Conservation (phyloP, 306 rosid species). For the Heteromeles arbutifolia region DNA sequence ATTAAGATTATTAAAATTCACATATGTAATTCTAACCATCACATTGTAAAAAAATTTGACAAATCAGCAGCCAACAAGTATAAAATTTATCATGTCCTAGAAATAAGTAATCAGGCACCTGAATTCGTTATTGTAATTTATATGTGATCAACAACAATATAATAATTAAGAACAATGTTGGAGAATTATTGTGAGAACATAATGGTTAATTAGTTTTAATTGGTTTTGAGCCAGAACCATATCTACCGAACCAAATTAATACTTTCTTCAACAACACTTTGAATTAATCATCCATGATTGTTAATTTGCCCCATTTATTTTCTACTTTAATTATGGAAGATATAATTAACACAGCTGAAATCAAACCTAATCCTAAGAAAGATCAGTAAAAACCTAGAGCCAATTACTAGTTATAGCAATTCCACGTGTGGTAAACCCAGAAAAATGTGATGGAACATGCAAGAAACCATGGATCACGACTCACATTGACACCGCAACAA, state of each 20-base stretch:
- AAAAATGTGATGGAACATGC: background rate
- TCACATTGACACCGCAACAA: conserved; percentile 2
- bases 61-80: background rate
- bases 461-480: conserved; percentile 31
- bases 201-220: background rate
- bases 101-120: background rate
- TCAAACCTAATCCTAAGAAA: background rate
- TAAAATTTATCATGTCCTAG: background rate
- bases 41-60: too few species aligned
- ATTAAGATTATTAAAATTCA: background rate
- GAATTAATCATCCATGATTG: background rate
- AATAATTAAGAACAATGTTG: background rate
- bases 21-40: too few species aligned
- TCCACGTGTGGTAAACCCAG: conserved; percentile 1
- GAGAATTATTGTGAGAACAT: background rate
- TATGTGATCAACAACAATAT: background rate
- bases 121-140: background rate
- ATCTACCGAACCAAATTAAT: background rate
- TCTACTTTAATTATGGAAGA: conserved; percentile 22
- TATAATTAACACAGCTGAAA: conserved; percentile 28
- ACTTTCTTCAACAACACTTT: background rate
- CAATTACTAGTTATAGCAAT: background rate
- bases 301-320: background rate
- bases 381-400: background rate
- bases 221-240: background rate